A percentile compares a stretch with the other conserved stretches of the same genome.
Conservation (phyloP, 345 rosid genomes). For the Psidium friedrichsthalianum region DNA sequence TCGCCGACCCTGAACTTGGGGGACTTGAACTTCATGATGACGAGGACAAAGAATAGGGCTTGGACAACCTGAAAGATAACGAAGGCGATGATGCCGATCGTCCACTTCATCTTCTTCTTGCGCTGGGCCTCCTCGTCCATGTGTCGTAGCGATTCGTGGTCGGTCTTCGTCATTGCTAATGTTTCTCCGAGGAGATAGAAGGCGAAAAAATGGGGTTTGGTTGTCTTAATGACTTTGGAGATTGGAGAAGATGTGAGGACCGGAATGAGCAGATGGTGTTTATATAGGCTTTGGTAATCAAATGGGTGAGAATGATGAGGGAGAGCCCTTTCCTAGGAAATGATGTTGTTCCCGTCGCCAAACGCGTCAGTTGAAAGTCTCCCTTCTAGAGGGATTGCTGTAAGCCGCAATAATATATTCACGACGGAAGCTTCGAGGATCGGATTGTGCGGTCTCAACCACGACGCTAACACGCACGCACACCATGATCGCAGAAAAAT, state of each 20-base stretch:
- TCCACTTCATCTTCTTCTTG: conserved; percentile 12
- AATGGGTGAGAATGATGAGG: neutral
- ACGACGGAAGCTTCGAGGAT: neutral
- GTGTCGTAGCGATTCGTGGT: neutral
- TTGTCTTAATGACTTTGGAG: neutral
- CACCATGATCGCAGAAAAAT: neutral
- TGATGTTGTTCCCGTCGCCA: neutral
- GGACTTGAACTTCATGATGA: conserved; percentile 3
- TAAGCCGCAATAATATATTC: neutral
- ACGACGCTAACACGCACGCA: neutral
- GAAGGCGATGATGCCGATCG: conserved; percentile 3
- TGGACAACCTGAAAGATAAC: conserved; percentile 8
- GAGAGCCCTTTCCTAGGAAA: neutral
- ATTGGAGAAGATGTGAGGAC: neutral
- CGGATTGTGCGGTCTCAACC: neutral
- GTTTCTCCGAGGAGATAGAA: neutral
- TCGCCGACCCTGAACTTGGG: conserved; percentile 11
- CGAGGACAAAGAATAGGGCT: conserved; percentile 4
- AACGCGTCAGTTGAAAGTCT: neutral
- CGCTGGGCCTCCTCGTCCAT: neutral
- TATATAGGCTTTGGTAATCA: neutral
- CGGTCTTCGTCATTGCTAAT: conserved; percentile 1
- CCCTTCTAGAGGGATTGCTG: neutral
- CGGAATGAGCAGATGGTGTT: neutral
- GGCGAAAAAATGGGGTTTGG: neutral